Base-by-base conservation (phyloP, 2,329 filamentous ascomycete genomes). In the Colletotrichum tofieldiae region DNA sequence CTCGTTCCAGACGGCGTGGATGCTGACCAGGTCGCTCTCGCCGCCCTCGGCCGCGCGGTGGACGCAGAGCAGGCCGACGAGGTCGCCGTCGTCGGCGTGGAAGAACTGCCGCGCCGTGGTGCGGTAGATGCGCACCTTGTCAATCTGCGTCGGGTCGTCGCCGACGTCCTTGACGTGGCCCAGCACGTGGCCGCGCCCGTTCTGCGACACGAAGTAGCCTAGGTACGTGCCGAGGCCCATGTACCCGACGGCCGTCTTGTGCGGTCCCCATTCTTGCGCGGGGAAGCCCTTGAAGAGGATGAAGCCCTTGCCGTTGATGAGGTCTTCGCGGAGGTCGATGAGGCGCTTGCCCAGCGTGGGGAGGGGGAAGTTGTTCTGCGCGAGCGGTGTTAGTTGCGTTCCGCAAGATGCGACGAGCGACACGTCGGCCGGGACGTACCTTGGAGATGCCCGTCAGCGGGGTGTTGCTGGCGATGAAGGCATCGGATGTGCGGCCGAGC, bases 141-240 rank as follows among this genome's bases (percentile, higher is more conserved):
- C 93, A 77, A 94, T 97, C 83, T 95, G 92, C 5, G 87, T 90
- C 35, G 92, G 87, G 80, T 97, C 94, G 76, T 95, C 94, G 56
- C 94, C 93, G 4, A 96, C 88, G 82, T 97, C 94, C 83, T 97
- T 96, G 77, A 97, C 94, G 81, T 97, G 94, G 9, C 94, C 94
- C 1, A 97, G 89, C 12, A 97, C 93, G 82, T 97, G 94, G 55
- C 94, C 94, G 23, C 91, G 90, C 23, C 92, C 91, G 84, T 98
- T 97, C 79, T 98, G 95, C 32, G 91, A 93, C 51, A 97, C 90
- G 75, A 96, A 96, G 85, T 97, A 96, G 71, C 95, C 94, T 12
- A 97, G 87, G 81, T 97, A 92, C 6, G 93, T 94, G 51, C 93
- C 92, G 2, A 98, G 87, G 5, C 95, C 95, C 92, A 97, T 95